A percentile compares a stretch with the other conserved stretches of the same genome.
Evolutionary conservation across 2,329 filamentous ascomycete species (phyloP).

Genomic region (Scedosporium aurantiacum): DNA sequence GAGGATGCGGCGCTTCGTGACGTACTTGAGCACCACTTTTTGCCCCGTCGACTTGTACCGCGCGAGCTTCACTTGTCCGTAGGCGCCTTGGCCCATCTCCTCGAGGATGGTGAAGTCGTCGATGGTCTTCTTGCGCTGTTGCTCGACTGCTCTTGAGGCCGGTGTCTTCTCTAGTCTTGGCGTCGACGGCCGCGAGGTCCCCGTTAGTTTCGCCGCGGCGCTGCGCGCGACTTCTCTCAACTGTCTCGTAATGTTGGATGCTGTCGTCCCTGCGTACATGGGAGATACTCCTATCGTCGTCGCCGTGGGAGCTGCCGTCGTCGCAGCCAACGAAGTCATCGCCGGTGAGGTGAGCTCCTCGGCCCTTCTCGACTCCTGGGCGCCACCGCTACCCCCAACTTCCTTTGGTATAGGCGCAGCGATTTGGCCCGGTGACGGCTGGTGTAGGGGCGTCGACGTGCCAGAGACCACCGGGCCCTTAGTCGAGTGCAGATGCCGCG

Average conservation of each 20-base stretch:
- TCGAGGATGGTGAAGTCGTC: conserved; percentile 85
- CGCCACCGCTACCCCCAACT: background rate
- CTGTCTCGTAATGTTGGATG: conserved; percentile 41
- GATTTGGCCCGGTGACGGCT: conserved; percentile 66
- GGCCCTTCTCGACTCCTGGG: conserved; percentile 14
- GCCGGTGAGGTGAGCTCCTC: conserved; percentile 12
- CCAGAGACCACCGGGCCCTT: conserved; percentile 45
- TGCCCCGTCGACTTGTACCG: conserved; percentile 69
- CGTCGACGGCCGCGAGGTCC: conserved; percentile 21
- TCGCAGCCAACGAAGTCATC: conserved; percentile 41
- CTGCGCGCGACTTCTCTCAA: conserved; percentile 45
- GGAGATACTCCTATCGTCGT: background rate
- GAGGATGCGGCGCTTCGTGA: conserved; percentile 90
- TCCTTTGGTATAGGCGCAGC: conserved; percentile 7
- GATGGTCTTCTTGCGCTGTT: conserved; percentile 65
- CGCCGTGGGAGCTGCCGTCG: conserved; percentile 18
- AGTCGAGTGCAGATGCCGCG: conserved; percentile 74
- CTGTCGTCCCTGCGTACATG: conserved; percentile 18
- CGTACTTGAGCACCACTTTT: conserved; percentile 93
- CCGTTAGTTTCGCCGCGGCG: conserved; percentile 42
- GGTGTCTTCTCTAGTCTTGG: conserved; percentile 23
- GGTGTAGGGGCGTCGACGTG: conserved; percentile 60
- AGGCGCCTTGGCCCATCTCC: conserved; percentile 97
- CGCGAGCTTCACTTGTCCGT: conserved; percentile 92
- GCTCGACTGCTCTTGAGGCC: conserved; percentile 23